Evolutionary conservation across 371 early-diverging fungal genomes (phyloP), one percentile per base, ranked within the genome.

Genomic region (Mortierella sp.): DNA sequence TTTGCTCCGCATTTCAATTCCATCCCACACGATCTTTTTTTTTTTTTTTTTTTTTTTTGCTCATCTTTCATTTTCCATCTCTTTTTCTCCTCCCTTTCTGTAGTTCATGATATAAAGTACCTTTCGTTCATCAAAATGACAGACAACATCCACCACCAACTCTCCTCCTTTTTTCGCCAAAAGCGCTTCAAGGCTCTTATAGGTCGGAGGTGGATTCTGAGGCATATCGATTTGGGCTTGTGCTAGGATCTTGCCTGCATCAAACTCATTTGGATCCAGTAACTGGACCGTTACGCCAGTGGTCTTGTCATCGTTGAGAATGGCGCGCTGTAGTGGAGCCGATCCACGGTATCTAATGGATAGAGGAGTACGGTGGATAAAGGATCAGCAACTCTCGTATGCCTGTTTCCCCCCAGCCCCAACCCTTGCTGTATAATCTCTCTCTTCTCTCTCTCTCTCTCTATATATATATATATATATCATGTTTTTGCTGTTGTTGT

Each of bases 261-360:
- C 98, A 71, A 94, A 96, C 37, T 84, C 82, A 21, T 86, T 82
- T 6, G 88, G 88, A 66, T 94, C 88, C 28, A 97, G 75, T 70
- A 95, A 93, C 66, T 95, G 95, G 16, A 98, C 92, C 1, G 96
- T 92, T 6, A 97, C 93, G 2, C 98, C 99, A 0, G 96, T 91
- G 29, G 84, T 84, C 26, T 72, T 59, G 48, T 96, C 97, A 14
- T 89, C 90, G 57, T 93, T 86, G 64, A 96, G 46, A 29, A 98
- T 92, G 0, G 98, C 85, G 57, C 95, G 88, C 66, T 97, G 95
- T 44, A 98, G 87, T 4, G 99, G 97, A 5, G 98, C 92, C 4
- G 98, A 93, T 14, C 99, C 99, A 16, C 99, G 90, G 80, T 96
- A 95, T 62, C 90, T 90, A 52, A 4, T n/a, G 14, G 6, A 62